A percentile compares a stretch with the other conserved stretches of the same genome.
phyloP scores from a whole-genome alignment of 2,329 filamentous ascomycete species.

The Verticillium tricorpus region DNA sequence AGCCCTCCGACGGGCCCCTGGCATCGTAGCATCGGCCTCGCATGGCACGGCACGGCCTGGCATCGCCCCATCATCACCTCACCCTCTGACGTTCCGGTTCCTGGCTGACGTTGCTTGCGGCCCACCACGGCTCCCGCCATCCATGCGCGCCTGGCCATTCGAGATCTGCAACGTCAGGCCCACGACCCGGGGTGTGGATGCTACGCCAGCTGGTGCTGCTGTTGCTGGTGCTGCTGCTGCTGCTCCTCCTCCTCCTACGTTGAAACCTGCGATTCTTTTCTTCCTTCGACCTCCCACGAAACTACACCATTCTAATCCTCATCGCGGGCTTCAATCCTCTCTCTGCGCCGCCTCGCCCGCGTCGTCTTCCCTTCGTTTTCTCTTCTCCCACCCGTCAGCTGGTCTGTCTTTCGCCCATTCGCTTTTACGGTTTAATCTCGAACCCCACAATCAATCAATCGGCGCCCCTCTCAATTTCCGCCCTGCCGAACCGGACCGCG shows the following conservation, averaged over 20 bases:
- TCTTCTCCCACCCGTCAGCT: background rate
- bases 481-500: background rate
- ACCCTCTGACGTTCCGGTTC: background rate
- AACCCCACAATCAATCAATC: background rate
- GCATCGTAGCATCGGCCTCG: background rate
- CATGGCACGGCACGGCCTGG: background rate
- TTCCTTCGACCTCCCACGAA: background rate
- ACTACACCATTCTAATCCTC: background rate
- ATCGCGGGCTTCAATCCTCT: background rate
- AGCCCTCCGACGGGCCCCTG: background rate
- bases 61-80: background rate
- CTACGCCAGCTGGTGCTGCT: background rate
- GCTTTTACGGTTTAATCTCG: background rate
- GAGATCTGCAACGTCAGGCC: background rate
- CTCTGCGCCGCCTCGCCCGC: background rate
- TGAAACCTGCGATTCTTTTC: background rate
- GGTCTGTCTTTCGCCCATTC: background rate
- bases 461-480: background rate
- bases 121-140: background rate
- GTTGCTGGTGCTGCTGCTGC: background rate
- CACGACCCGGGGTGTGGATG: background rate
- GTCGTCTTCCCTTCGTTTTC: background rate
- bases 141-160: background rate
- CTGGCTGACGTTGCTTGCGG: background rate
- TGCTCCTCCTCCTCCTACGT: background rate